A percentile compares a stretch with the other conserved stretches of the same genome.
Evolutionary conservation across 495 filamentous ascomycete genomes (phyloP).

Genomic region (Penicillium malachiteum): DNA sequence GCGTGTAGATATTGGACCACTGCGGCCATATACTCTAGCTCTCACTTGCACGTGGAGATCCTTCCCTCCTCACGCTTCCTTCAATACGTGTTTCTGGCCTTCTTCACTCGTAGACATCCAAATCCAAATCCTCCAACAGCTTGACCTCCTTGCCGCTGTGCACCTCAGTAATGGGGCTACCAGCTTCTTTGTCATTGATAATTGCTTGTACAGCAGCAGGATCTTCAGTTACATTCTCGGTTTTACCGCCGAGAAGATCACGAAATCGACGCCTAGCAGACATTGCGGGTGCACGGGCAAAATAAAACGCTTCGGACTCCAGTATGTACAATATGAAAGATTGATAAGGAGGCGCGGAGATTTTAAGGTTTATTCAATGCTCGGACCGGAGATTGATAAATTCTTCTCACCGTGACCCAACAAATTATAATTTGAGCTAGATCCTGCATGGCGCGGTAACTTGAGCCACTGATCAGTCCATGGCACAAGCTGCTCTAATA

Average conservation of each 20-base stretch:
- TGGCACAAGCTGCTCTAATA: too few species aligned
- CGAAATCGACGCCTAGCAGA: neutral
- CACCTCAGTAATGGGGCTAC: neutral
- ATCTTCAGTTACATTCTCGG: neutral
- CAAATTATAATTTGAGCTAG: neutral
- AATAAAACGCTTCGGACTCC: neutral
- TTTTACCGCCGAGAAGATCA: neutral
- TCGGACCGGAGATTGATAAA: neutral
- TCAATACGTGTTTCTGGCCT: too few species aligned
- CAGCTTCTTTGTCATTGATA: neutral
- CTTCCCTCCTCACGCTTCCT: too few species aligned
- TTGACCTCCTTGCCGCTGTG: slow-evolving; percentile 4
- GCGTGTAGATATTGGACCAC: too few species aligned
- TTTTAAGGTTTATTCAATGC: neutral
- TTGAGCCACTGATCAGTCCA: too few species aligned
- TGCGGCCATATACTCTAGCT: too few species aligned
- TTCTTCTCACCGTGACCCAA: neutral
- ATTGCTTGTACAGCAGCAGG: neutral
- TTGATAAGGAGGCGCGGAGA: neutral
- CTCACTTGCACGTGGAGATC: too few species aligned
- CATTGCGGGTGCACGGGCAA: neutral
- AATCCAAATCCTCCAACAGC: too few species aligned
- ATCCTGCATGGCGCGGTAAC: neutral
- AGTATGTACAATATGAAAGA: neutral
- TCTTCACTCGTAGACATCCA: too few species aligned